A percentile compares a stretch with the other conserved stretches of the same genome.
phyloP scores from a whole-genome alignment of 1,284 basidiomycete species.

The Austroboletus novae-zelandiae region DNA sequence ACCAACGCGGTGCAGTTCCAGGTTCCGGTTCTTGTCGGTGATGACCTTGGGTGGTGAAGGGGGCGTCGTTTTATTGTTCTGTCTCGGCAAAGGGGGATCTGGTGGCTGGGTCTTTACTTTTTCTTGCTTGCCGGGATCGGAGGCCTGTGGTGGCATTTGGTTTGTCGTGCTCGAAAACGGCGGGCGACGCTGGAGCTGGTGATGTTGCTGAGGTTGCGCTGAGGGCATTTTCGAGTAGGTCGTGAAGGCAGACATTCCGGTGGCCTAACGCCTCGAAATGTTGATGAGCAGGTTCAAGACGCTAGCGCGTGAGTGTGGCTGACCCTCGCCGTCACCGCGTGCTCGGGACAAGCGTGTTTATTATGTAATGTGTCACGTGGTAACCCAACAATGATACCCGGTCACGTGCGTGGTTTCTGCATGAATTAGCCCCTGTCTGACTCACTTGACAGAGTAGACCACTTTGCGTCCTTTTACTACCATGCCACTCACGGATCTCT shows the following conservation, averaged over 20 bases:
- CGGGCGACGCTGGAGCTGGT: constrained; percentile 21
- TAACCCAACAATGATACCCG: constrained; percentile 17
- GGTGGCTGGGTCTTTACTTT: constrained; percentile 33
- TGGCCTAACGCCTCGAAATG: constrained; percentile 37
- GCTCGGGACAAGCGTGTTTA: constrained; percentile 23
- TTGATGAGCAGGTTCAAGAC: background rate
- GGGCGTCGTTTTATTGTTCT: constrained; percentile 78
- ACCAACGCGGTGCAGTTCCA: constrained; percentile 68
- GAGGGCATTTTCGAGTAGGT: constrained; percentile 17
- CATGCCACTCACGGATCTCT: background rate
- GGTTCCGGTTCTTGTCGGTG: constrained; percentile 56
- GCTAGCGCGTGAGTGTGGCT: constrained; percentile 13
- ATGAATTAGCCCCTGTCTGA: constrained; percentile 26
- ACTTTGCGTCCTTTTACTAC: background rate
- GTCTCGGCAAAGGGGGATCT: constrained; percentile 65
- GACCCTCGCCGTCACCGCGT: constrained; percentile 19
- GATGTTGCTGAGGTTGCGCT: constrained; percentile 11
- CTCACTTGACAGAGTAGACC: background rate
- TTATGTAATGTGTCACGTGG: constrained; percentile 33
- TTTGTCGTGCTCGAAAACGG: constrained; percentile 31
- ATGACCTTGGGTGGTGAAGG: constrained; percentile 82
- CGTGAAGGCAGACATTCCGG: constrained; percentile 27
- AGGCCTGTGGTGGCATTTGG: constrained; percentile 12
- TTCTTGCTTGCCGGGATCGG: constrained; percentile 24
- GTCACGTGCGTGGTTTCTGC: constrained; percentile 20